phyloP scores from a whole-genome alignment of 306 rosid species.

The Castanospermum australe region DNA sequence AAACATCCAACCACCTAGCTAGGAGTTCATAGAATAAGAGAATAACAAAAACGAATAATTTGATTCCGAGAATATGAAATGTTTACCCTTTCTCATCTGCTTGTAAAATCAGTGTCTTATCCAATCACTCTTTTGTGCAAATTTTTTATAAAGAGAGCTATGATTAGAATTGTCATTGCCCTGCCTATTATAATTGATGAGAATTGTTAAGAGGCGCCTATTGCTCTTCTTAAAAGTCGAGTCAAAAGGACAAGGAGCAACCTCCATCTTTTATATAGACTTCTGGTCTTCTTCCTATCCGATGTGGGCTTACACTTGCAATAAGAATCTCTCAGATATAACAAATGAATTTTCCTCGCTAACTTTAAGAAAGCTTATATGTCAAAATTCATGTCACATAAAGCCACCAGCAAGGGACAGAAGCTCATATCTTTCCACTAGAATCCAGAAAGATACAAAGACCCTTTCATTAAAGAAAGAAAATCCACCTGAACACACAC shows the following conservation, averaged over 20 bases:
- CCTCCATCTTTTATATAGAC: too few species aligned
- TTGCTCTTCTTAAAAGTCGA: too few species aligned
- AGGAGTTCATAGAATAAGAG: background rate
- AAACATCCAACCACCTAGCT: conserved; percentile 4
- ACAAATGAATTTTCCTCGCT: background rate
- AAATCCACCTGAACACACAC: background rate
- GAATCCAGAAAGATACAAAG: background rate
- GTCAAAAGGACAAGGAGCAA: too few species aligned
- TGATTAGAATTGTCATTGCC: background rate
- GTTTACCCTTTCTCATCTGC: background rate
- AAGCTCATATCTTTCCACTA: background rate
- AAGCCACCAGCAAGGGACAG: background rate
- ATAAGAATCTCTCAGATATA: conserved; percentile 14
- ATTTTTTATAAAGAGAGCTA: background rate
- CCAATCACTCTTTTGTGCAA: conserved; percentile 4
- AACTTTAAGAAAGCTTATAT: background rate
- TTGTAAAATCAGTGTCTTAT: conserved; percentile 14
- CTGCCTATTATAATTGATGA: background rate
- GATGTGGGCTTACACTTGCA: too few species aligned
- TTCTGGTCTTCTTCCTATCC: too few species aligned
- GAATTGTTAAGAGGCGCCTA: too few species aligned
- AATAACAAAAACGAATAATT: background rate
- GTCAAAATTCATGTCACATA: background rate
- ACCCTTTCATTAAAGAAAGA: background rate
- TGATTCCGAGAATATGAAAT: background rate